Conservation (phyloP, 768 basidiomycete genomes). For the Chlorophyllum brunneum region DNA sequence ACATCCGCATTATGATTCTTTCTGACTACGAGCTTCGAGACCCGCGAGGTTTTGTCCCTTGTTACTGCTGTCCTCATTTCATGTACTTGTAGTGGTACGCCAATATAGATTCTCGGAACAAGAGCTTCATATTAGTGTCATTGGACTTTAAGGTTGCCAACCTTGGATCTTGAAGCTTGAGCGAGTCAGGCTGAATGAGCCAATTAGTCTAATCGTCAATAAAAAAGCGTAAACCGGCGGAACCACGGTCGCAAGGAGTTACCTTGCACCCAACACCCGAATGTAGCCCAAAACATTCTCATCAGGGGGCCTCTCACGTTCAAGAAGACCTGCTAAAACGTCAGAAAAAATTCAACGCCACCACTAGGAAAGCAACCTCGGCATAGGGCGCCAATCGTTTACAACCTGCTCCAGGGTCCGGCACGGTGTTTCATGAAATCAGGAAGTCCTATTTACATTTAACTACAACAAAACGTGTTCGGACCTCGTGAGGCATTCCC, state of each 20-base stretch:
- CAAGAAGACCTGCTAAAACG: neutral
- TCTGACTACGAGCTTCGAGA: neutral
- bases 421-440: slow-evolving; percentile 1
- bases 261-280: neutral
- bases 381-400: neutral
- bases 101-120: neutral
- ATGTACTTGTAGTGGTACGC: neutral
- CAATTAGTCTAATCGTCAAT: too few species aligned
- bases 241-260: too few species aligned
- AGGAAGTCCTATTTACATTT: neutral
- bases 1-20: slow-evolving; percentile 2
- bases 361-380: neutral
- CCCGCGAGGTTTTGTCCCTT: neutral
- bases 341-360: neutral
- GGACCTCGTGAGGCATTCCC: neutral
- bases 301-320: neutral
- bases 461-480: neutral
- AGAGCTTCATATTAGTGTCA: too few species aligned
- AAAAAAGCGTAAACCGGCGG: too few species aligned
- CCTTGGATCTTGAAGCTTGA: neutral
- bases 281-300: neutral
- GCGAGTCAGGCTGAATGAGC: too few species aligned
- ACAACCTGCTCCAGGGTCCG: neutral
- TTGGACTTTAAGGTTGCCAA: too few species aligned
- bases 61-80: neutral